phyloP scores from a whole-genome alignment of 768 basidiomycete genomes.

The Lyophyllum shimeji region DNA sequence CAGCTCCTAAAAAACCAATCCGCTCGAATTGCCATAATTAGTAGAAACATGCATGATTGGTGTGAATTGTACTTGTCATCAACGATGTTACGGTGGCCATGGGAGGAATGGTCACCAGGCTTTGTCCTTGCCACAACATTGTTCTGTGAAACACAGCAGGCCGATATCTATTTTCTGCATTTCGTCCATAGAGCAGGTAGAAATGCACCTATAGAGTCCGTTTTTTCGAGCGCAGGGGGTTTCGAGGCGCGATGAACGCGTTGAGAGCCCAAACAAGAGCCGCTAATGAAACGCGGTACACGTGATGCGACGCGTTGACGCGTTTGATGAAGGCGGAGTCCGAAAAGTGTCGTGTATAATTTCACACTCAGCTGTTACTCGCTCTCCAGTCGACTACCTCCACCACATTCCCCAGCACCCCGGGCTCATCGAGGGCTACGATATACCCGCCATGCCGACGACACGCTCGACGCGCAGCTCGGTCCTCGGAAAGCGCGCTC shows the following conservation, averaged over 20 bases:
- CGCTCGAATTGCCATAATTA: neutral
- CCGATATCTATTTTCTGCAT: neutral
- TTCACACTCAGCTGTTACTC: slow-evolving; percentile 19
- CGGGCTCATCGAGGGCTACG: slow-evolving; percentile 17
- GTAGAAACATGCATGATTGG: neutral
- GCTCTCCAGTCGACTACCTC: slow-evolving; percentile 24
- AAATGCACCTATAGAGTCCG: neutral
- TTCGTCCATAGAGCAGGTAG: neutral
- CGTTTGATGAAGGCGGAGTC: slow-evolving; percentile 40
- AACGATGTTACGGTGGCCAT: slow-evolving; percentile 5
- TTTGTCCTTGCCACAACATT: neutral
- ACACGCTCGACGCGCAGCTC: slow-evolving; percentile 43
- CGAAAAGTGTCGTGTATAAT: slow-evolving; percentile 25
- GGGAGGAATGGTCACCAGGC: slow-evolving; percentile 8
- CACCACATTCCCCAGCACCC: slow-evolving; percentile 15
- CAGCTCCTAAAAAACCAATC: neutral
- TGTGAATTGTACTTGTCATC: neutral
- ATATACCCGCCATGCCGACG: slow-evolving; percentile 36
- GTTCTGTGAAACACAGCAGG: neutral
- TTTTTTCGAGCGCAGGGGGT: slow-evolving; percentile 3
- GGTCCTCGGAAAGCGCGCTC: slow-evolving; percentile 52
- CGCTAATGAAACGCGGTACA: slow-evolving; percentile 24
- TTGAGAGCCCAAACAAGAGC: slow-evolving; percentile 14
- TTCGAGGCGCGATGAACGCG: slow-evolving; percentile 9
- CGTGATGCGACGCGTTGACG: slow-evolving; percentile 38